Conservation (phyloP, 495 filamentous ascomycete species). For the Neurospora discreta region DNA sequence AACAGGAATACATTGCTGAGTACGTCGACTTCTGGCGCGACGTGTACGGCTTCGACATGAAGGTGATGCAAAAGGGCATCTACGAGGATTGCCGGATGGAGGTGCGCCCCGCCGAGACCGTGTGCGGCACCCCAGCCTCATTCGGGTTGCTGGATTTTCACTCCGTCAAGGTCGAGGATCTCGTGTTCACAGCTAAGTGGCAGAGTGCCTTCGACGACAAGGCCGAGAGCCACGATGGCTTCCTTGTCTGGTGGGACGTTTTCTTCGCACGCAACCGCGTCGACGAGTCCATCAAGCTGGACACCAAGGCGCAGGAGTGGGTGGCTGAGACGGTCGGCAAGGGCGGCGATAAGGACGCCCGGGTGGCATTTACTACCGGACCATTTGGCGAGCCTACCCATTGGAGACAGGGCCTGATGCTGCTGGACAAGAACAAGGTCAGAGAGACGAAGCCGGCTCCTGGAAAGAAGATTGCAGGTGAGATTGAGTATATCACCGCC, state of each 20-base stretch:
- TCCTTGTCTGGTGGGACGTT: constrained; percentile 72
- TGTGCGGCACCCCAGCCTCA: constrained; percentile 66
- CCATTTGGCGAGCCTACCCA: constrained; percentile 70
- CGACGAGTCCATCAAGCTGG: constrained; percentile 7
- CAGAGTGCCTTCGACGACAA: constrained; percentile 22
- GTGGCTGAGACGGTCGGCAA: constrained; percentile 17
- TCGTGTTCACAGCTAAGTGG: constrained; percentile 66
- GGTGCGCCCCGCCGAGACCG: constrained; percentile 63
- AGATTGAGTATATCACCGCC: constrained; percentile 35
- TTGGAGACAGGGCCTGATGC: constrained; percentile 71
- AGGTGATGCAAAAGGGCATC: constrained; percentile 73
- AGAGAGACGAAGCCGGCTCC: constrained; percentile 13
- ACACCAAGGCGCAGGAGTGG: constrained; percentile 23
- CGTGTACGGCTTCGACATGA: constrained; percentile 96
- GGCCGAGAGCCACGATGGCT: constrained; percentile 55
- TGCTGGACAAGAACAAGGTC: constrained; percentile 26
- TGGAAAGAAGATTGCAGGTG: constrained; percentile 28
- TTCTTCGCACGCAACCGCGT: constrained; percentile 49
- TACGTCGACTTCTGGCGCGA: constrained; percentile 95
- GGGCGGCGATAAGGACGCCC: constrained; percentile 23
- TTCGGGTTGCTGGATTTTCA: constrained; percentile 73
- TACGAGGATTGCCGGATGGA: constrained; percentile 78
- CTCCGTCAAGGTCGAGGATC: constrained; percentile 58
- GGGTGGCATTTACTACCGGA: constrained; percentile 64
- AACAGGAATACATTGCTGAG: constrained; percentile 81